Base-by-base conservation (phyloP, 2,329 filamentous ascomycete species). In the Ascochyta viciae-villosae region DNA sequence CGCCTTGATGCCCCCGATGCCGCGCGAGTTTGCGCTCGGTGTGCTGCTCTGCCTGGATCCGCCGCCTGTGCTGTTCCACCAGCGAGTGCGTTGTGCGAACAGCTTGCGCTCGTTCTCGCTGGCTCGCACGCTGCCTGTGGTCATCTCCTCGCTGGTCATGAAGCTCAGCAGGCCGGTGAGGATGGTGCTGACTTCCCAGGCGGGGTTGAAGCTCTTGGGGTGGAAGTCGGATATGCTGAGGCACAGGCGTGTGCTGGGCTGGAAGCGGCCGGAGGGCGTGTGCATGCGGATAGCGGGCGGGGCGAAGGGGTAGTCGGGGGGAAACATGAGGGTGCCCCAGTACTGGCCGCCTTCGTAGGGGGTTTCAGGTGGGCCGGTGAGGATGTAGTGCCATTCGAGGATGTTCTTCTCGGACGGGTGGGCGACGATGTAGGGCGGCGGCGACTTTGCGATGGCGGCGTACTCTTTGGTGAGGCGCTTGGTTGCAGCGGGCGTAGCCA, bases 71-170 rank as follows among this genome's bases (percentile, higher is more conserved):
- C 88, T 91, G 78, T 99, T 99, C 93, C 93, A 98, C 95, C 95
- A 99, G 50, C 91, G 83, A 15, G 91, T 91, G 60, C 90, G 85
- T 23, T 84, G 83, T 0, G 95, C 92, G 45, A 92, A 86, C 67
- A 89, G 85, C 74, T 87, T 89, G 58, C 94, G 86, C 80, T 98
- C 93, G 3, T 85, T 81, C 45, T 91, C 85, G 0, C 86, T 89
- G 16, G 88, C 91, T 6, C 89, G 88, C 27, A 99, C 86, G 27
- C 89, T 93, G 2, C 95, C 95, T 0, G 95, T 98, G 0, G 95
- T 99, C 90, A 98, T 97, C 80, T 99, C 95, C 73, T 99, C 94
- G 63, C 91, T 92, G 2, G 94, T 98, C 95, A 99, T 99, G 78
- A 99, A 99, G 35, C 90, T 96, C 60, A 98, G 82, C 26, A 99